Conservation (phyloP, 2,329 filamentous ascomycete genomes). For the Rhynchosporium agropyri region DNA sequence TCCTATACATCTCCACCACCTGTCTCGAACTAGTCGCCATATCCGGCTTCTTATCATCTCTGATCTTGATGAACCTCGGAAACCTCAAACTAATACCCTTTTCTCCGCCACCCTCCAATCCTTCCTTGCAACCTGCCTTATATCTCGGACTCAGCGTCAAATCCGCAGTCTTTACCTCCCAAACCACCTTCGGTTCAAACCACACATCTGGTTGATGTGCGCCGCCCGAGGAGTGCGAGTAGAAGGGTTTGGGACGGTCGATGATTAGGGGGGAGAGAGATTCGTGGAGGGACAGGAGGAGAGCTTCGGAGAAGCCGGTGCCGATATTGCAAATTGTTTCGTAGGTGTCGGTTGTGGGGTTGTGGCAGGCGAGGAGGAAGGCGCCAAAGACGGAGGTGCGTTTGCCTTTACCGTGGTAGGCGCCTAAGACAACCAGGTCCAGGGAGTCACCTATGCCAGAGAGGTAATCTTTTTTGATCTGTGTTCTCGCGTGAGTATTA, state of each 20-base stretch:
- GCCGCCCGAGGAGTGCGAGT: conserved; percentile 77
- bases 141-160: conserved; percentile 90
- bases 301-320: conserved; percentile 92
- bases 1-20: conserved; percentile 95
- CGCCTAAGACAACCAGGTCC: conserved; percentile 92
- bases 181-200: conserved; percentile 93
- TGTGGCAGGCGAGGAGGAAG: conserved; percentile 94
- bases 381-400: conserved; percentile 94
- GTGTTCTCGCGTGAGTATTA: conserved; percentile 16
- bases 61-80: conserved; percentile 85
- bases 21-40: conserved; percentile 82
- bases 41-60: conserved; percentile 95
- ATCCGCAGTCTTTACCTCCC: conserved; percentile 98
- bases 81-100: conserved; percentile 88
- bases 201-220: conserved; percentile 98
- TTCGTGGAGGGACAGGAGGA: conserved; percentile 83
- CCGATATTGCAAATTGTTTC: conserved; percentile 99
- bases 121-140: conserved; percentile 83
- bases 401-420: conserved; percentile 93
- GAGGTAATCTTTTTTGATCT: conserved; percentile 98
- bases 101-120: conserved; percentile 70
- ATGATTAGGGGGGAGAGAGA: conserved; percentile 78
- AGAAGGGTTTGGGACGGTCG: conserved; percentile 91
- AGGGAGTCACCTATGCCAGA: conserved; percentile 91
- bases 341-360: conserved; percentile 75